Evolutionary conservation across 2,329 filamentous ascomycete genomes (phyloP), one percentile per base, ranked within the genome.

Genomic region (Albophoma yamanashiensis): DNA sequence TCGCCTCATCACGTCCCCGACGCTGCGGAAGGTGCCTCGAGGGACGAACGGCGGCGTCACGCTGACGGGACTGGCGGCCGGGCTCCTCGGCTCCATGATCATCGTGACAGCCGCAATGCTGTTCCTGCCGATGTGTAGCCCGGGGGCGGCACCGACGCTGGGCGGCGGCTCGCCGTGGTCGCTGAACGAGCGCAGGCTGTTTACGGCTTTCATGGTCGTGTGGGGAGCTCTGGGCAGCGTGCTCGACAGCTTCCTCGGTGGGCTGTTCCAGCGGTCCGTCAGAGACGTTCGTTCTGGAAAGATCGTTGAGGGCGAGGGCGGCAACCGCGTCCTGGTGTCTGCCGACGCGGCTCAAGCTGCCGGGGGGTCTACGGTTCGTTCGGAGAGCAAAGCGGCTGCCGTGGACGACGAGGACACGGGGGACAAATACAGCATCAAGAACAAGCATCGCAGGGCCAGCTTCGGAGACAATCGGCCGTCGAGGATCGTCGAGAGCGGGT

Each of bases 31-130:
- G 64, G 94, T 97, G 0, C 92, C 94, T 0, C 88, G 84, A 1
- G 94, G 94, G 57, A 97, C 94, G 50, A 99, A 99, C 70, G 94
- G 94, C 39, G 94, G 93, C 20, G 90, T 99, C 11, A 95, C 91
- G 0, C 66, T 85, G 0, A 78, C 84, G 55, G 94, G 94, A 0
- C 77, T 96, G 0, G 75, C 79, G 0, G 90, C 91, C 2, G 92
- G 92, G 0, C 71, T 89, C 25, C 71, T 89, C 0, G 92, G 92
- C 3, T 87, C 90, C 12, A 82, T 89, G 60, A 79, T 93, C 55
- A 85, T 92, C 7, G 78, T 88, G 31, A 84, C 85, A 0, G 67
- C 82, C 0, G 83, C 91, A 2, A 79, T 87, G 55, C 64, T 89
- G 11, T 80, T 92, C 56, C 70, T 92, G 27, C 90, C 91, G 0